These are phyloP conservation scores for Monosporascus sp. DNA, from an alignment of 2,329 filamentous ascomycete genomes.

Conservation along the genomic window DNA sequence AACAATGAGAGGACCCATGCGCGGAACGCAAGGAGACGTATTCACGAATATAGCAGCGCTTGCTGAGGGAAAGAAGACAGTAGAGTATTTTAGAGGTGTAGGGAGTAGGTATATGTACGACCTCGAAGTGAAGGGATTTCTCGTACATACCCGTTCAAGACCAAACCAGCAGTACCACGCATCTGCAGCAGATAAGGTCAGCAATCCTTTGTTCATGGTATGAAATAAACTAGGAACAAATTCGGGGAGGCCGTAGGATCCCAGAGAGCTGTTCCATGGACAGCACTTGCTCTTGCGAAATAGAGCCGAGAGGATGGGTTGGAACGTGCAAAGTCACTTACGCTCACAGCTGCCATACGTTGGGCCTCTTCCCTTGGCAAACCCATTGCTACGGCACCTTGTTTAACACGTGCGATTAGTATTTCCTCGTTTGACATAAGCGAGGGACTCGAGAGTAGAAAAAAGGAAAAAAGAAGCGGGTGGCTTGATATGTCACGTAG, in stretches of 20 bases:
- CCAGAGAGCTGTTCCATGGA: neutral
- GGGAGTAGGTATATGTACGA: neutral
- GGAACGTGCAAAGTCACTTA: neutral
- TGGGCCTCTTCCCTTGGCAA: slow-evolving; percentile 67
- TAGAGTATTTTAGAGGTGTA: neutral
- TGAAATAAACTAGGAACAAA: too few relatives aligned
- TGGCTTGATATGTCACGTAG: too few relatives aligned
- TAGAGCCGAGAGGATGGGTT: neutral
- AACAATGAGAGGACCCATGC: too few relatives aligned
- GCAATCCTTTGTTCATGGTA: neutral
- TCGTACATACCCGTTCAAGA: slow-evolving; percentile 49
- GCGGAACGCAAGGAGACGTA: too few relatives aligned
- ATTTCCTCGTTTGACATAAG: neutral
- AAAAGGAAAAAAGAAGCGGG: too few relatives aligned
- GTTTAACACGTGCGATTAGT: neutral
- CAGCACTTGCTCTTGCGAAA: neutral
- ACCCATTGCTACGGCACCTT: slow-evolving; percentile 68
- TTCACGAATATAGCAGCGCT: too few relatives aligned
- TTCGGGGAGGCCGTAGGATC: too few relatives aligned
- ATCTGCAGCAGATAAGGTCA: slow-evolving; percentile 36
- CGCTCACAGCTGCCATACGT: slow-evolving; percentile 70
- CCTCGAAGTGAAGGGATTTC: neutral
- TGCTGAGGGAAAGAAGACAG: too few relatives aligned
- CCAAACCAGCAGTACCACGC: slow-evolving; percentile 64
- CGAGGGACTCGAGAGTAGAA: neutral